Evolutionary conservation across 768 basidiomycete species (phyloP).

Genomic region (Auricularia cornea): DNA sequence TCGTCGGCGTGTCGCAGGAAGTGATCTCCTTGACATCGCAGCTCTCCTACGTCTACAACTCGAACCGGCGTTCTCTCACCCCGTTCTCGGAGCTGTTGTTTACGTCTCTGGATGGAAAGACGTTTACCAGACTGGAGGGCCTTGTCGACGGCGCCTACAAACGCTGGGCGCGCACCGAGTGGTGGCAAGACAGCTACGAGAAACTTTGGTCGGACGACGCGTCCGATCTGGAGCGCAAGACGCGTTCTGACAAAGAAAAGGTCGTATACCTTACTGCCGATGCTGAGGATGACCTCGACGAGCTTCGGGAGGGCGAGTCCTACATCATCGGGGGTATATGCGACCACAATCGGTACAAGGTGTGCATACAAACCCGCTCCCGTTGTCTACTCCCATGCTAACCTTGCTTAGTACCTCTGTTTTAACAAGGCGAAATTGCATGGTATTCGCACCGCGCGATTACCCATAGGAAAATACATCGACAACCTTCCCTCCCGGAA

Average conservation of each 20-base stretch:
- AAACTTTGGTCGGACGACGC: slow-evolving; percentile 44
- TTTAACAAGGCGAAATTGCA: slow-evolving; percentile 72
- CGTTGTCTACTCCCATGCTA: not conserved
- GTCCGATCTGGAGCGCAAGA: slow-evolving; percentile 1
- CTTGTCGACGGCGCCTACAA: slow-evolving; percentile 59
- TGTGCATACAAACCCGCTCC: not conserved
- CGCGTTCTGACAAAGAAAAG: slow-evolving; percentile 30
- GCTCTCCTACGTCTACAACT: slow-evolving; percentile 83
- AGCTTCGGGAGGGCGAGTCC: slow-evolving; percentile 73
- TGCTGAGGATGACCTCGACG: slow-evolving; percentile 74
- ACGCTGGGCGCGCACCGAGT: slow-evolving; percentile 76
- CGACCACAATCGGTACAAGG: slow-evolving; percentile 96
- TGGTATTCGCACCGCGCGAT: slow-evolving; percentile 72
- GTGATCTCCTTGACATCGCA: slow-evolving; percentile 84
- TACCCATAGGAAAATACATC: slow-evolving; percentile 92
- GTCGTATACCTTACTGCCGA: slow-evolving; percentile 95
- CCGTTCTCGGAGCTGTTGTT: slow-evolving; percentile 71
- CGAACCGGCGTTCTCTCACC: slow-evolving; percentile 62
- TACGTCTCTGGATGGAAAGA: slow-evolving; percentile 71
- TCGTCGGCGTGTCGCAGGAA: slow-evolving; percentile 47
- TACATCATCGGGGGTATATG: slow-evolving; percentile 93
- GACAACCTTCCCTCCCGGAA: slow-evolving; percentile 81
- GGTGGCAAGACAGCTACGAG: slow-evolving; percentile 74
- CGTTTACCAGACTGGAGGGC: slow-evolving; percentile 53
- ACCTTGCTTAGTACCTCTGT: slow-evolving; percentile 66